phyloP scores from a whole-genome alignment of 2,329 filamentous ascomycete genomes.

The Chalara sp. region DNA sequence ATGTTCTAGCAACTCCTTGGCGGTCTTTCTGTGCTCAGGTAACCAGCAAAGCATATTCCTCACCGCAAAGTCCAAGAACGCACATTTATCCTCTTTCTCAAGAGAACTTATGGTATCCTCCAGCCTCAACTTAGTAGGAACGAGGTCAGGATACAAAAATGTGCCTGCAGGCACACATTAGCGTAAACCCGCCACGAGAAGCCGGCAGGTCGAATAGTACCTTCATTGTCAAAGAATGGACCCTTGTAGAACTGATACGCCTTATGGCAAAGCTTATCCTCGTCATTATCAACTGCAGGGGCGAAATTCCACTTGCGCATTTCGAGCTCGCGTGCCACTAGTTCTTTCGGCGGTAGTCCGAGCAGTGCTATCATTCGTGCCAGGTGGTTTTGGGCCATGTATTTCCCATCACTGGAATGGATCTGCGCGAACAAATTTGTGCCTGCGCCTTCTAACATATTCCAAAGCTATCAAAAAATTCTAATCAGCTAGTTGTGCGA shows the following conservation, averaged over 20 bases:
- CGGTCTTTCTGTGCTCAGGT: conserved; percentile 27
- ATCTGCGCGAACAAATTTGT: conserved; percentile 6
- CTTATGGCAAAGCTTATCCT: conserved; percentile 6
- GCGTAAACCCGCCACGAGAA: not conserved
- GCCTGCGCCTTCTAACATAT: conserved; percentile 8
- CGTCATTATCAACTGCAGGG: conserved; percentile 18
- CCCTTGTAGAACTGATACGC: conserved; percentile 4
- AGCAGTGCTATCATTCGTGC: conserved; percentile 37
- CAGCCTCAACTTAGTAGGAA: conserved; percentile 3
- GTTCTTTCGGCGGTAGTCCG: conserved; percentile 30
- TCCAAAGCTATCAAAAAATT: conserved; percentile 7
- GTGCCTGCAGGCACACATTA: conserved; percentile 2
- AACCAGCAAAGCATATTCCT: conserved; percentile 27
- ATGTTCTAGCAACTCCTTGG: conserved; percentile 27
- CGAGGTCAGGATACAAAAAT: conserved; percentile 2
- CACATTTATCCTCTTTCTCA: conserved; percentile 23
- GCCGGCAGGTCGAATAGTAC: conserved; percentile 4
- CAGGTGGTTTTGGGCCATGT: conserved; percentile 32
- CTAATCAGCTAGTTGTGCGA: no score
- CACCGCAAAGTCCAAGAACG: conserved; percentile 27
- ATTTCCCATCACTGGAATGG: conserved; percentile 14
- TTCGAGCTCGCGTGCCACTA: conserved; percentile 25
- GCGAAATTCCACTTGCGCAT: conserved; percentile 29
- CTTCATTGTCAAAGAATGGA: conserved; percentile 7
- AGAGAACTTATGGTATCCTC: conserved; percentile 14